A percentile compares a stretch with the other conserved stretches of the same genome.
Conservation (phyloP, 257 asterid genomes). For the Lycium barbarum region DNA sequence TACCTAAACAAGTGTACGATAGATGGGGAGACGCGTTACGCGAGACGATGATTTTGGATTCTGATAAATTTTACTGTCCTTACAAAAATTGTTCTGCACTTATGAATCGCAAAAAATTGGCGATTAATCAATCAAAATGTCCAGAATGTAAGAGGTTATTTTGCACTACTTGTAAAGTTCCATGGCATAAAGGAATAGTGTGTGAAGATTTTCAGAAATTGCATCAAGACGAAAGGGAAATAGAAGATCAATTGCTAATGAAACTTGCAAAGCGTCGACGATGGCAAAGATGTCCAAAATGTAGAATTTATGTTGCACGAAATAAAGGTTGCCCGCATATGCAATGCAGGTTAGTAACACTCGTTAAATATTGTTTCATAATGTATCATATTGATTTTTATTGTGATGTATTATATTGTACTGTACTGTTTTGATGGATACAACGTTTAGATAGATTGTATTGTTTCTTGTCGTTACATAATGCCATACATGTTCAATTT, state of each 20-base stretch:
- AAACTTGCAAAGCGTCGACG: constrained; percentile 29
- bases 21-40: constrained; percentile 80
- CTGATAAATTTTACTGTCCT: constrained; percentile 71
- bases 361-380: too few species aligned
- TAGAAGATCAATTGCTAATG: constrained; percentile 40
- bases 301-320: constrained; percentile 62
- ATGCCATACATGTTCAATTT: too few species aligned
- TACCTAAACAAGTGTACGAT: constrained; percentile 63
- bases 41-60: constrained; percentile 57
- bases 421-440: too few species aligned
- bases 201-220: constrained; percentile 65
- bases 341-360: constrained; percentile 80
- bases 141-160: constrained; percentile 67
- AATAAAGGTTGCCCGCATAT: constrained; percentile 64
- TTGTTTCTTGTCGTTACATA: too few species aligned
- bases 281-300: constrained; percentile 64
- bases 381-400: too few species aligned
- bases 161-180: constrained; percentile 66
- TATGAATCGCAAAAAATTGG: constrained; percentile 38
- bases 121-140: constrained; percentile 49
- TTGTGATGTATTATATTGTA: too few species aligned
- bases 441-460: too few species aligned
- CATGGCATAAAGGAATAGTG: constrained; percentile 63
- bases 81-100: constrained; percentile 67
- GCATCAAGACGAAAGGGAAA: constrained; percentile 33